Conservation (phyloP, 805 yeast species). For the Zygosaccharomyces kombuchaensis region DNA sequence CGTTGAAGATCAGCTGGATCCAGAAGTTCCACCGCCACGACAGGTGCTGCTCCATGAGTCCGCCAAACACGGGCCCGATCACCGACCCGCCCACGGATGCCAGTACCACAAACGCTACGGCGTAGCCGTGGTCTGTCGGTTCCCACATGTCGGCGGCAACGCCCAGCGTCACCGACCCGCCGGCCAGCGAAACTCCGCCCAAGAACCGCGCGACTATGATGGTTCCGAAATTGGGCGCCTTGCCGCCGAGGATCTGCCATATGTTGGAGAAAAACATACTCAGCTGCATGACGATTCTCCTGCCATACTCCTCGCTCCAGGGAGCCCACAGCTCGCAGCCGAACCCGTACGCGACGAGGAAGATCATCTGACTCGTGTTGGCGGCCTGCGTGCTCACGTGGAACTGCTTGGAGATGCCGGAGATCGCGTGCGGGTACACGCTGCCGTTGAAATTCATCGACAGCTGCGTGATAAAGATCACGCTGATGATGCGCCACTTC, state of each 20-base stretch:
- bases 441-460: constrained; percentile 11
- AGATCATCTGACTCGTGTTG: constrained; percentile 9
- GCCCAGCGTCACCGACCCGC: constrained; percentile 11
- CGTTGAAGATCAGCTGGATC: constrained; percentile 10
- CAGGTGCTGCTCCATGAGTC: constrained; percentile 8
- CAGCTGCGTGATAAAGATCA: constrained; percentile 8
- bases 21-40: constrained; percentile 12
- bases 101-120: constrained; percentile 7
- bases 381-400: constrained; percentile 6
- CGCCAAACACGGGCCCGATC: constrained; percentile 9
- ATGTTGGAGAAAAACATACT: constrained; percentile 8
- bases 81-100: constrained; percentile 9
- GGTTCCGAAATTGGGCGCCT: constrained; percentile 10
- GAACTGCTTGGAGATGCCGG: constrained; percentile 8
- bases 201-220: constrained; percentile 8
- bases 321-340: constrained; percentile 12
- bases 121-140: constrained; percentile 9
- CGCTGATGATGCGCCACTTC: constrained; percentile 7
- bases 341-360: constrained; percentile 10
- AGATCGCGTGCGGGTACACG: constrained; percentile 7
- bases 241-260: constrained; percentile 9
- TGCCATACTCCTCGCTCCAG: constrained; percentile 9
- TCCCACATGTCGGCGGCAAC: constrained; percentile 10
- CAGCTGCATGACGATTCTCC: constrained; percentile 9
- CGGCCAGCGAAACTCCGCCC: constrained; percentile 9